A percentile compares a stretch with the other conserved stretches of the same genome.
These are phyloP conservation scores for Yamadazyma spencermartinsiae DNA, from an alignment of 1,139 yeast species.

Conservation along the genomic window DNA sequence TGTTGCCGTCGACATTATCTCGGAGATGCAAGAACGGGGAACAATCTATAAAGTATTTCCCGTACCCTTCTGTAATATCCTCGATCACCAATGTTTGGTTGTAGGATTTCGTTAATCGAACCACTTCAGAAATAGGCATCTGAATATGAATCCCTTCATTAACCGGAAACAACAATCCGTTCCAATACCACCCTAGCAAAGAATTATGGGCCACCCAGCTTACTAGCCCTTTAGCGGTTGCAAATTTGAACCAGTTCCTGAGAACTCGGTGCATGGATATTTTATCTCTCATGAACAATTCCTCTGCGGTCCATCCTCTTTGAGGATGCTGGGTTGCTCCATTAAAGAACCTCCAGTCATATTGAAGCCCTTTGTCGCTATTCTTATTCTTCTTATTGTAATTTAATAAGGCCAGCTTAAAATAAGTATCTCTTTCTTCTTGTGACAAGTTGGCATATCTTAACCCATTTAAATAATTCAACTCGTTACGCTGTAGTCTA, in stretches of 20 bases:
- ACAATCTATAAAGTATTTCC: conserved; percentile 44
- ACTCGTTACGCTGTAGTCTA: conserved; percentile 22
- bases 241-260: conserved; percentile 34
- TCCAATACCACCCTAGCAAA: conserved; percentile 43
- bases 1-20: conserved; percentile 38
- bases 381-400: conserved; percentile 23
- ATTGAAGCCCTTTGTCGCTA: conserved; percentile 37
- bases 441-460: conserved; percentile 21
- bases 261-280: conserved; percentile 31
- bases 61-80: conserved; percentile 27
- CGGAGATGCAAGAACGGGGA: conserved; percentile 37
- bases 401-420: conserved; percentile 32
- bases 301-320: conserved; percentile 29
- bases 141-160: conserved; percentile 40
- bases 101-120: conserved; percentile 26
- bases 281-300: conserved; percentile 24
- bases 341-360: conserved; percentile 46
- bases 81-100: conserved; percentile 41
- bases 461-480: conserved; percentile 28
- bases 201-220: conserved; percentile 48
- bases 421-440: conserved; percentile 30
- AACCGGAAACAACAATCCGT: conserved; percentile 39
- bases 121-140: conserved; percentile 34
- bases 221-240: conserved; percentile 30
- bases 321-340: conserved; percentile 38